These are phyloP conservation scores for Cajanus cajan DNA, from an alignment of 306 rosid species.

Conservation along the genomic window DNA sequence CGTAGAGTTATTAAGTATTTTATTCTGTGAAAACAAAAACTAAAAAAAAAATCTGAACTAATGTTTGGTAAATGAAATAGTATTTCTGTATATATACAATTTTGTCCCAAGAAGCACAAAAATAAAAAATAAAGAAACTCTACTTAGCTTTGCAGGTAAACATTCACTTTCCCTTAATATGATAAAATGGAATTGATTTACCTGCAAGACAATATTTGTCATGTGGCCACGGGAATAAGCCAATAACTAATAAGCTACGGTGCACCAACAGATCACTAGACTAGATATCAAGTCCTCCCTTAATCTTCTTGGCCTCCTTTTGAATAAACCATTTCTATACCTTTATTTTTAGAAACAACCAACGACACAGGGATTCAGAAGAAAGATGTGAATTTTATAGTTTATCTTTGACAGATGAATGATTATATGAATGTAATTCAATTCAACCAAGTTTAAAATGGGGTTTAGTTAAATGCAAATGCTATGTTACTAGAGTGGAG, in stretches of 20 bases:
- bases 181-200: not conserved
- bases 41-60: not conserved
- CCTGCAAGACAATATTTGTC: not conserved
- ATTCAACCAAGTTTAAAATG: too few relatives aligned
- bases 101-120: not conserved
- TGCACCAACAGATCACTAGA: too few relatives aligned
- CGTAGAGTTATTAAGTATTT: not conserved
- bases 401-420: too few relatives aligned
- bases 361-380: not conserved
- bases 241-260: too few relatives aligned
- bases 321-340: too few relatives aligned
- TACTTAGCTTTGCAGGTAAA: not conserved
- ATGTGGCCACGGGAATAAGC: not conserved
- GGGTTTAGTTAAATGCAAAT: too few relatives aligned
- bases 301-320: not conserved
- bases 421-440: too few relatives aligned
- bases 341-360: not conserved
- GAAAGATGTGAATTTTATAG: too few relatives aligned
- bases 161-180: not conserved
- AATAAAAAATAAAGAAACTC: not conserved
- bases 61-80: not conserved
- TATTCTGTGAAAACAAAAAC: not conserved
- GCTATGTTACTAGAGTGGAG: too few relatives aligned
- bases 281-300: not conserved
- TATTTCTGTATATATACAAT: not conserved